Conservation (phyloP, 225 moss, liverwort and hornwort species). For the Anthoceros angustus region DNA sequence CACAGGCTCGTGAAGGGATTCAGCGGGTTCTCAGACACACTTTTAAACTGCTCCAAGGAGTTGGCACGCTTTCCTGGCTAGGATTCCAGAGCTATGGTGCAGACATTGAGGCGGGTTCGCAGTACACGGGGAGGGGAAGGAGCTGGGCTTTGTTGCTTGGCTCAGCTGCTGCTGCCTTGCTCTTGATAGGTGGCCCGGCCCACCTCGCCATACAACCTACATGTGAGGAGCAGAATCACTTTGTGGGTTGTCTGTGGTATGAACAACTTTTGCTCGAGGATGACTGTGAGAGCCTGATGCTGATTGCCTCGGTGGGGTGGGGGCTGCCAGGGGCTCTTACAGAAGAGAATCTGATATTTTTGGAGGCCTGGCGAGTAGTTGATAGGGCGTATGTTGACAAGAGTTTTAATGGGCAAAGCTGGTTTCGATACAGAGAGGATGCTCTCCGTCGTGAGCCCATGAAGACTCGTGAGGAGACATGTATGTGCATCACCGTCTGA, state of each 20-base stretch:
- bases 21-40: background rate
- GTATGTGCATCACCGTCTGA: conserved; percentile 38
- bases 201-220: background rate
- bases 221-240: background rate
- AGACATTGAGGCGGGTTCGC: background rate
- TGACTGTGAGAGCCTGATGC: background rate
- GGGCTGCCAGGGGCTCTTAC: conserved; percentile 54
- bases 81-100: background rate
- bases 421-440: conserved; percentile 93
- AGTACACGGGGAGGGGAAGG: background rate
- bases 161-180: background rate
- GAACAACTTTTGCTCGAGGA: background rate
- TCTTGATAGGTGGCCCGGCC: background rate
- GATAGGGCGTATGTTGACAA: conserved; percentile 99
- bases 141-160: background rate
- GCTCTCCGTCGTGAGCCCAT: conserved; percentile 70
- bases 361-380: conserved; percentile 96
- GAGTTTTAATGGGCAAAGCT: conserved; percentile 95
- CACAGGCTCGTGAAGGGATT: background rate
- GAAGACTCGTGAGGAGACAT: conserved; percentile 77
- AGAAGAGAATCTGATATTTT: conserved; percentile 80
- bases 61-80: background rate
- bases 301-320: background rate
- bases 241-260: background rate
- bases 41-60: background rate